Conservation (phyloP, 345 rosid species). For the Eucalyptus marginata region DNA sequence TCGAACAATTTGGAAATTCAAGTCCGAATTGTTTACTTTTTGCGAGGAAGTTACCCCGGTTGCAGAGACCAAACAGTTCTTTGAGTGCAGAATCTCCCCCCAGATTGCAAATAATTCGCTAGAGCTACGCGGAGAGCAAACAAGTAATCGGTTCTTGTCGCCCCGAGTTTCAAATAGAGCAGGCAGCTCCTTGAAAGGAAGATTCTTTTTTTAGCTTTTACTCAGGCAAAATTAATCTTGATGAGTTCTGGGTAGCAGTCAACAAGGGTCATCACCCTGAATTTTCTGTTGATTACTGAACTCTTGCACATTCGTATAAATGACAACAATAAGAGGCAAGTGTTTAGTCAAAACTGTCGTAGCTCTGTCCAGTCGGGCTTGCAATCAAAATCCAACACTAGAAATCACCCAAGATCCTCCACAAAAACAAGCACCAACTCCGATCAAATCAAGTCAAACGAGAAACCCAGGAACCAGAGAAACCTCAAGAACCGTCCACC, state of each 20-base stretch:
- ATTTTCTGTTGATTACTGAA: neutral
- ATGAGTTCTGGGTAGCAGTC: neutral
- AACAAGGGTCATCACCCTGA: neutral
- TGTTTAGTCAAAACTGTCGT: neutral
- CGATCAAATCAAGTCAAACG: neutral
- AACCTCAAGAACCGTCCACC: neutral
- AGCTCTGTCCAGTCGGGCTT: neutral
- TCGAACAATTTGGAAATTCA: neutral
- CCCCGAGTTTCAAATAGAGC: neutral
- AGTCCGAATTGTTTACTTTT: neutral
- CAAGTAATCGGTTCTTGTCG: neutral
- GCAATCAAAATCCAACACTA: neutral
- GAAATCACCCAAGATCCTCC: neutral
- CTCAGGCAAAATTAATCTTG: neutral
- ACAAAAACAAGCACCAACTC: neutral
- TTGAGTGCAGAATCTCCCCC: neutral
- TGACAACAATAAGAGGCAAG: neutral
- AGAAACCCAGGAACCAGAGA: neutral
- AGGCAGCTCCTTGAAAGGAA: neutral
- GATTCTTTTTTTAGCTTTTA: neutral
- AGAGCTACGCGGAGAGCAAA: neutral
- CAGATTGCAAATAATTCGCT: neutral
- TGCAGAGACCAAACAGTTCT: neutral
- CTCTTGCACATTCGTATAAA: neutral
- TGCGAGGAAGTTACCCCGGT: neutral